Conservation (phyloP, 345 rosid genomes). For the Isatis tinctoria region DNA sequence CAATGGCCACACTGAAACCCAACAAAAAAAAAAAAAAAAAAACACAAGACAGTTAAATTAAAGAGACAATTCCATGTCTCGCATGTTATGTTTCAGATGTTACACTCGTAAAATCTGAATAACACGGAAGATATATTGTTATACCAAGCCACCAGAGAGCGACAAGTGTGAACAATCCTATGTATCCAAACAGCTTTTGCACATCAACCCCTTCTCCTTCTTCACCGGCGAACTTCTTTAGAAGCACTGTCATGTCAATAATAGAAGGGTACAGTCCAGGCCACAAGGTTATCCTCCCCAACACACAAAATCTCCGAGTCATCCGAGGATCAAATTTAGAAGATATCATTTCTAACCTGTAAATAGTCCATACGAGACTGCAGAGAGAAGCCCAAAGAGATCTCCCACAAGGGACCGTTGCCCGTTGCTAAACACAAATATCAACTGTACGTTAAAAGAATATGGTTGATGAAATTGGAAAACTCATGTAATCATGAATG, state of each 20-base stretch:
- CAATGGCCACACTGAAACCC: slow-evolving; percentile 85
- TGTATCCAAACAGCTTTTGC: slow-evolving; percentile 95
- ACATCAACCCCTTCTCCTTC: slow-evolving; percentile 94
- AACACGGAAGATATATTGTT: slow-evolving; percentile 11
- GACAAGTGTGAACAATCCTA: slow-evolving; percentile 92
- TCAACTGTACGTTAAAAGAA: slow-evolving; percentile 44
- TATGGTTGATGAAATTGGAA: slow-evolving; percentile 25
- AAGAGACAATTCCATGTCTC: neutral
- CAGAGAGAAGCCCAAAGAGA: slow-evolving; percentile 96
- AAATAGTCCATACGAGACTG: slow-evolving; percentile 87
- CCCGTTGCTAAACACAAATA: slow-evolving; percentile 71
- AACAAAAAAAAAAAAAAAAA: neutral
- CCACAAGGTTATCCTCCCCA: neutral
- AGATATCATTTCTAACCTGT: slow-evolving; percentile 45
- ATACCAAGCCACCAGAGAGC: slow-evolving; percentile 99
- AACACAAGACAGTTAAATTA: neutral
- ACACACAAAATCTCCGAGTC: neutral
- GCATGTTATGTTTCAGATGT: neutral
- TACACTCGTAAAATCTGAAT: neutral
- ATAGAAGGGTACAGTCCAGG: neutral
- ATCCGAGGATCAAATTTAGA: neutral
- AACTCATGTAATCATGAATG: slow-evolving; percentile 17
- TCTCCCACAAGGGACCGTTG: slow-evolving; percentile 87
- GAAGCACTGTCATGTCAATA: slow-evolving; percentile 63
- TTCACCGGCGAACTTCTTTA: slow-evolving; percentile 92